Conservation (phyloP, 2,329 filamentous ascomycete genomes). For the Colletotrichum magnum region DNA sequence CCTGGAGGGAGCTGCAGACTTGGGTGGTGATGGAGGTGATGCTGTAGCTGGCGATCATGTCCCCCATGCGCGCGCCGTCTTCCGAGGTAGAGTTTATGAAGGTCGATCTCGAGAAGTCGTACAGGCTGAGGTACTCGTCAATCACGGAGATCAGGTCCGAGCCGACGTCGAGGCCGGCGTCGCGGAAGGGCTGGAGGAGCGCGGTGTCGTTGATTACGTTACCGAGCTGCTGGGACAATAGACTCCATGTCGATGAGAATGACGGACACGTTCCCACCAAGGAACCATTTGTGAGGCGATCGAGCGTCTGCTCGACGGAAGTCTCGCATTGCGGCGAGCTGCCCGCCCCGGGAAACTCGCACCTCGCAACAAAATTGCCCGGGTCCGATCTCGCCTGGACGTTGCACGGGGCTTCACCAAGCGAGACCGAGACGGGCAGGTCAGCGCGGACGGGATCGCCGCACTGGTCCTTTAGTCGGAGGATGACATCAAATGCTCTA, state of each 20-base stretch:
- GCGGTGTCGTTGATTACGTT: constrained; percentile 40
- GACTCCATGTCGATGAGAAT: constrained; percentile 49
- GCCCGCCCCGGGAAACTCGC: constrained; percentile 52
- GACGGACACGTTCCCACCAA: constrained; percentile 54
- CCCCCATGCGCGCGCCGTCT: constrained; percentile 44
- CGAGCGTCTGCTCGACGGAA: constrained; percentile 50
- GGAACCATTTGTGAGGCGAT: constrained; percentile 52
- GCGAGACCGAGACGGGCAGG: constrained; percentile 49
- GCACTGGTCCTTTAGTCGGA: constrained; percentile 55
- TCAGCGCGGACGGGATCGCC: constrained; percentile 45
- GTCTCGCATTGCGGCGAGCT: constrained; percentile 48
- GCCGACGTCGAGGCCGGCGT: constrained; percentile 16
- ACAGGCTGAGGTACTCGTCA: constrained; percentile 27
- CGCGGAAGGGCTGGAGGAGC: constrained; percentile 29
- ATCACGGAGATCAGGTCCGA: constrained; percentile 10
- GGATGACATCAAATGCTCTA: constrained; percentile 48
- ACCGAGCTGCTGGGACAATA: constrained; percentile 48
- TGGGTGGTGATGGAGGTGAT: constrained; percentile 49
- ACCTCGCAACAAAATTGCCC: constrained; percentile 47
- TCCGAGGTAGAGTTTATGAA: constrained; percentile 46
- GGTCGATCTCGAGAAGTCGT: constrained; percentile 48
- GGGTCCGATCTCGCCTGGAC: neutral
- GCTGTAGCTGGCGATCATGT: constrained; percentile 52
- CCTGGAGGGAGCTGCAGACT: constrained; percentile 52
- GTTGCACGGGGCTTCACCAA: constrained; percentile 51